Conservation (phyloP, 331 rosid species). For the Pyracantha coccinea region DNA sequence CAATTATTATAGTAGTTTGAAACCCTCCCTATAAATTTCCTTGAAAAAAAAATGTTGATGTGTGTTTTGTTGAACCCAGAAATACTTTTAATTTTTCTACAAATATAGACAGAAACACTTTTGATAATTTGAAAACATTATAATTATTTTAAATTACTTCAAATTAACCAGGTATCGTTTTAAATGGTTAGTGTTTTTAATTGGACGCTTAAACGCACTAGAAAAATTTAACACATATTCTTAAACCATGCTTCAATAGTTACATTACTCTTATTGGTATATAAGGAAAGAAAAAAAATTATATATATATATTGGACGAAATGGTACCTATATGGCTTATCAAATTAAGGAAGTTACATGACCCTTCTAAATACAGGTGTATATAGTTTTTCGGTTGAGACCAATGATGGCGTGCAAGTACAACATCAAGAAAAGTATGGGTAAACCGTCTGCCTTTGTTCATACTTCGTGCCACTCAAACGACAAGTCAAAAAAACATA, state of each 20-base stretch:
- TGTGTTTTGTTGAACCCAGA: background rate
- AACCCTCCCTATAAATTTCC: too few species aligned
- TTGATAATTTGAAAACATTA: too few species aligned
- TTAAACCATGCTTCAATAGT: background rate
- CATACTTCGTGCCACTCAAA: conserved; percentile 44
- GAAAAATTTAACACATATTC: background rate
- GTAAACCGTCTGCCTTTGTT: conserved; percentile 46
- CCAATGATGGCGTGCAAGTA: conserved; percentile 52
- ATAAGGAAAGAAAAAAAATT: too few species aligned
- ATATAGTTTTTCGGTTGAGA: conserved; percentile 14
- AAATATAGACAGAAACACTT: background rate
- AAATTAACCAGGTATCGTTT: background rate
- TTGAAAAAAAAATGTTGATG: too few species aligned
- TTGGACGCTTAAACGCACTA: background rate
- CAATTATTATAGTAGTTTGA: too few species aligned
- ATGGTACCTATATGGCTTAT: background rate
- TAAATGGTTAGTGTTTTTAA: background rate
- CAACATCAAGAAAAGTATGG: conserved; percentile 55
- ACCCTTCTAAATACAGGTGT: background rate
- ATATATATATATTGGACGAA: background rate
- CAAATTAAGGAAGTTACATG: too few species aligned
- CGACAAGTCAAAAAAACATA: conserved; percentile 48
- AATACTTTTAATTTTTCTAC: background rate
- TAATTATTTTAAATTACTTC: background rate
- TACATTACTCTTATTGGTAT: background rate